These are phyloP conservation scores for Stemphylium lycopersici DNA, from an alignment of 2,329 filamentous ascomycete species.

Conservation along the genomic window DNA sequence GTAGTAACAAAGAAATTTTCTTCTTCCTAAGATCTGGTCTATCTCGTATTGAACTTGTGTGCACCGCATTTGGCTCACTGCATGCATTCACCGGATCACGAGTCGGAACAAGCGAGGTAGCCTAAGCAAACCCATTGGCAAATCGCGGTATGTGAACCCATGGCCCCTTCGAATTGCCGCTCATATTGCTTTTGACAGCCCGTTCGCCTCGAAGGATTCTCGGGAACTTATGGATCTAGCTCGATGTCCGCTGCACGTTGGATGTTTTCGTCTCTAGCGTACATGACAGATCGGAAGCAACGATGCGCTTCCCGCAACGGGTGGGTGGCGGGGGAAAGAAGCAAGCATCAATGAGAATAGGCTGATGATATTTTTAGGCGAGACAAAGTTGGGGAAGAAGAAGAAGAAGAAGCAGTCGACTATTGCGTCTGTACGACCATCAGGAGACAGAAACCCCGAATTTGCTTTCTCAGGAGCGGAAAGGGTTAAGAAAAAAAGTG, in stretches of 20 bases:
- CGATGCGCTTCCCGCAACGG: constrained; percentile 2
- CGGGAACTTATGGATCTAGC: constrained; percentile 11
- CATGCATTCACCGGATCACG: too few species aligned
- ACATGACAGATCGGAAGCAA: constrained; percentile 9
- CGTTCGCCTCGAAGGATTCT: neutral
- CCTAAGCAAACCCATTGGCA: too few species aligned
- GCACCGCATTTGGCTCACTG: too few species aligned
- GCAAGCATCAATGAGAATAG: neutral
- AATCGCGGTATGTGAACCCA: neutral
- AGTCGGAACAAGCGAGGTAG: neutral
- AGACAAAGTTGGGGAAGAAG: neutral
- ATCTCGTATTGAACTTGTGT: too few species aligned
- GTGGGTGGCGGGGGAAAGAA: neutral
- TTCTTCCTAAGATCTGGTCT: too few species aligned
- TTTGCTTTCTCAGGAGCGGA: neutral
- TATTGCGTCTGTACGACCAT: neutral
- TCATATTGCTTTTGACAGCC: constrained; percentile 6
- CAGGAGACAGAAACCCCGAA: neutral
- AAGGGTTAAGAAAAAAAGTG: neutral
- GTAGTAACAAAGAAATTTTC: too few species aligned
- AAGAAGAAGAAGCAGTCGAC: neutral
- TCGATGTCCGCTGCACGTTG: constrained; percentile 1
- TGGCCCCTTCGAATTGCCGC: neutral
- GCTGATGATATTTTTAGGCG: neutral
- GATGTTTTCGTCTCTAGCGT: constrained; percentile 1